Evolutionary conservation across 805 yeast species (phyloP), one percentile per base, ranked within the genome.

Genomic region (Starmera dryadoides): DNA sequence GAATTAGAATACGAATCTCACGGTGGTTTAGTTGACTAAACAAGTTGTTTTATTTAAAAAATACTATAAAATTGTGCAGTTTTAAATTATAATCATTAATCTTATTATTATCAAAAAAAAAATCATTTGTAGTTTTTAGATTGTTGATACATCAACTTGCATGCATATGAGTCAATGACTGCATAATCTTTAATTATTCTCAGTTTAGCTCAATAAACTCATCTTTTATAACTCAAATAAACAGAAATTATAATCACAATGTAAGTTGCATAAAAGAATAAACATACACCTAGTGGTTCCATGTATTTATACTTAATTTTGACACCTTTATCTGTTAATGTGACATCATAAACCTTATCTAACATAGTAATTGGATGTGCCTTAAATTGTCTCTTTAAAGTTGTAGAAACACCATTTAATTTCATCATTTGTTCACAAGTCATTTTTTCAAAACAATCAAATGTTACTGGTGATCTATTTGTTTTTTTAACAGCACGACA

Each of bases 1-100:
- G 75, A 70, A 47, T 48, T 70, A 37, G 51, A 59, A 36, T 68
- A 56, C 30, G 73, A 68, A 47, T 58, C 58, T 40, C 42, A 38
- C 19, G 56, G 54, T 40, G 58, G 55, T 28, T n/a, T 44, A 4
- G 28, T 25, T 25, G 28, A 12, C 12, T 25, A 12, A 25, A 8
- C n/a, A 25, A 5, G n/a, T n/a, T n/a, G n/a, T n/a, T n/a, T n/a
- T n/a, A n/a, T n/a, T n/a, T n/a, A n/a, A n/a, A n/a, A n/a, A n/a
- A n/a, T n/a, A n/a, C n/a, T n/a, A n/a, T n/a, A n/a, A n/a, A n/a
- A n/a, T n/a, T n/a, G n/a, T n/a, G n/a, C n/a, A n/a, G n/a, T n/a
- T n/a, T n/a, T n/a, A n/a, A n/a, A n/a, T n/a, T n/a, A n/a, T n/a
- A n/a, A n/a, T n/a, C n/a, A n/a, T n/a, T n/a, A n/a, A n/a, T n/a